These are phyloP conservation scores for Irpex lacteus DNA, from an alignment of 1,284 basidiomycete species.

Conservation along the genomic window DNA sequence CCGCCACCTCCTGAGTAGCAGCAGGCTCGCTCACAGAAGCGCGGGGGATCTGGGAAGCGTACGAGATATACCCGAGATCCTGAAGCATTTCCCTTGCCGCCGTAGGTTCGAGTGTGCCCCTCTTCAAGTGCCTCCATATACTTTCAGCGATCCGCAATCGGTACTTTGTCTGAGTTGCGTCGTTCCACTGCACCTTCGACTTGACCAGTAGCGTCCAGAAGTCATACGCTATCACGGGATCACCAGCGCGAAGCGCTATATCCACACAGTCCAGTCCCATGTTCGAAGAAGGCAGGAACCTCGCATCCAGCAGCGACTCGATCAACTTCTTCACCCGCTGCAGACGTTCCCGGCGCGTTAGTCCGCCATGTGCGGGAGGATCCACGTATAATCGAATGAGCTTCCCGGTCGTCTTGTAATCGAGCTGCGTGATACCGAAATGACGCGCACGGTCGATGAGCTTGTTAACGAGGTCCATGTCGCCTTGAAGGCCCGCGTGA, in stretches of 20 bases:
- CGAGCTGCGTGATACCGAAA: conserved; percentile 34
- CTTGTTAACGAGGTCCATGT: conserved; percentile 41
- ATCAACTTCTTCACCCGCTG: conserved; percentile 42
- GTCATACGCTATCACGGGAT: conserved; percentile 49
- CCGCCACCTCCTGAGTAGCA: not conserved
- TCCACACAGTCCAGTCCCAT: conserved; percentile 50
- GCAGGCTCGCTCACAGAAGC: not conserved
- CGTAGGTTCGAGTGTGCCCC: conserved; percentile 28
- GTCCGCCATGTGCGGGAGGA: conserved; percentile 18
- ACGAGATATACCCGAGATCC: conserved; percentile 23
- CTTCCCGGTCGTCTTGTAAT: conserved; percentile 45
- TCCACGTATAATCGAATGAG: conserved; percentile 45
- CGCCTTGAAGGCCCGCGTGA: conserved; percentile 43
- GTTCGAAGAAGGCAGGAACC: conserved; percentile 38
- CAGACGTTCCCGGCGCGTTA: conserved; percentile 29
- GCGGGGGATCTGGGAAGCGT: not conserved
- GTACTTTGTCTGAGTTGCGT: conserved; percentile 39
- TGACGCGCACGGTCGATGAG: conserved; percentile 39
- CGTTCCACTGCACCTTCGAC: conserved; percentile 46
- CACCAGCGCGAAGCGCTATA: conserved; percentile 45
- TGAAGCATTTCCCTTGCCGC: conserved; percentile 34
- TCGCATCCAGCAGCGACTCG: conserved; percentile 32
- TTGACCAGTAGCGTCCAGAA: conserved; percentile 56
- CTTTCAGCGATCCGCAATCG: conserved; percentile 38
- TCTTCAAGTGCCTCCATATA: conserved; percentile 30